Base-by-base conservation (phyloP, 2,329 filamentous ascomycete species). In the Pyrenochaeta sp. region DNA sequence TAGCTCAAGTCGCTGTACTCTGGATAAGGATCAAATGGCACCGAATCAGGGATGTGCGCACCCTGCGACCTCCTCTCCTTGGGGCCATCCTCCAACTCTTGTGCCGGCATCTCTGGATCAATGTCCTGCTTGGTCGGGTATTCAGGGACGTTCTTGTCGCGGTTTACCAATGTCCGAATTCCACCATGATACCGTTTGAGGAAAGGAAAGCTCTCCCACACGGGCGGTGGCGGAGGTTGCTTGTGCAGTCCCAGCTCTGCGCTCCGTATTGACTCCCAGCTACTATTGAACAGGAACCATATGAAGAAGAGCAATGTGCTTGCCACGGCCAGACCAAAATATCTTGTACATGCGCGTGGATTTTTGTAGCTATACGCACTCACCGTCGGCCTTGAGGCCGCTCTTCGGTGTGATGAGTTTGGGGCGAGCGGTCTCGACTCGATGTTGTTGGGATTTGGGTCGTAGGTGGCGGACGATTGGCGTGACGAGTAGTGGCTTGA, bases 171-270 rank as follows among this genome's bases (percentile, higher is more conserved):
- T 0, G 86, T 90, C 63, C 89, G 85, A 58, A 99, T 84, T 0
- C 95, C 95, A 13, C 93, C 94, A 75, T 97, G 95, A 75, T 97
- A 99, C 62, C 93, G 86, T 59, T 89, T 90, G 60, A 99, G 78
- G 71, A 97, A 96, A 0, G 88, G 87, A 73, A 96, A 98, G 9
- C 85, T 86, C 74, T 96, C 91, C 93, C 93, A 98, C n/a, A 86
- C 78, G 0, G 88, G 87, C 12, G 91, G 91, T 22, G 88, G 86
- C 0, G 86, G 78, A 0, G 87, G 83, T 12, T 84, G 84, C 63
- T 88, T 87, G 15, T 86, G 84, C 28, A 90, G 72, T 56, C 85
- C 84, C 50, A 84, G 76, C 60, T 85, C 80, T 24, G 90, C 80
- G 59, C 82, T 84, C 69, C 82, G 84, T 71, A 91, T 90, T 64